These are phyloP conservation scores for Heliamphora pulchella DNA, from an alignment of 179 eudicot species.

Conservation along the genomic window DNA sequence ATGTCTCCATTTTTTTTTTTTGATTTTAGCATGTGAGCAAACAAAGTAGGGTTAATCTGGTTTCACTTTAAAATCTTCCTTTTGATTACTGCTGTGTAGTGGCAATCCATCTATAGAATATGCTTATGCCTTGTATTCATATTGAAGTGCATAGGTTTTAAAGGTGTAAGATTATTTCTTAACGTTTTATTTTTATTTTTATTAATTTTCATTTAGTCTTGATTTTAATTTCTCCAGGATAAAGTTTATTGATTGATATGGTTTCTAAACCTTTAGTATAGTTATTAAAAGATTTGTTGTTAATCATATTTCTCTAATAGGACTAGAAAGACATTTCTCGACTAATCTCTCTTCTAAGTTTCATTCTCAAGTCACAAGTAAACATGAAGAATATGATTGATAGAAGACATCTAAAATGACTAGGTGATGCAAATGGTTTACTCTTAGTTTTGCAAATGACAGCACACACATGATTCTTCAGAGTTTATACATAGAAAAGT, in stretches of 20 bases:
- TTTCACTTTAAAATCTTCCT: neutral
- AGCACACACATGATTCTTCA: slow-evolving; percentile 1
- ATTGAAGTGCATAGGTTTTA: neutral
- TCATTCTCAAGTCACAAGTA: neutral
- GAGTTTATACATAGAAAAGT: neutral
- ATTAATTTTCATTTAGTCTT: neutral
- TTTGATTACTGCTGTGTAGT: neutral
- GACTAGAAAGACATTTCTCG: neutral
- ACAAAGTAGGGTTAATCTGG: neutral
- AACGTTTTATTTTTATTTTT: neutral
- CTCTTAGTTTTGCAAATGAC: neutral
- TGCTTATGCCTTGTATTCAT: neutral
- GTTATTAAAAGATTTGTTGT: neutral
- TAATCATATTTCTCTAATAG: neutral
- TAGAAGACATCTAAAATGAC: neutral
- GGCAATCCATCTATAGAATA: neutral
- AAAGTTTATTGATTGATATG: neutral
- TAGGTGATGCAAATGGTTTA: neutral
- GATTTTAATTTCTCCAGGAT: slow-evolving; percentile 2
- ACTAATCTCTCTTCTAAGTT: neutral
- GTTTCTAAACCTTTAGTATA: neutral
- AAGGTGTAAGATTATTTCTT: neutral
- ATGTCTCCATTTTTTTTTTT: neutral
- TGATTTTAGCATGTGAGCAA: neutral
- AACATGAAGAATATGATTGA: neutral